Evolutionary conservation across 495 filamentous ascomycete species (phyloP).

Genomic region (Pyrenula aspistea): DNA sequence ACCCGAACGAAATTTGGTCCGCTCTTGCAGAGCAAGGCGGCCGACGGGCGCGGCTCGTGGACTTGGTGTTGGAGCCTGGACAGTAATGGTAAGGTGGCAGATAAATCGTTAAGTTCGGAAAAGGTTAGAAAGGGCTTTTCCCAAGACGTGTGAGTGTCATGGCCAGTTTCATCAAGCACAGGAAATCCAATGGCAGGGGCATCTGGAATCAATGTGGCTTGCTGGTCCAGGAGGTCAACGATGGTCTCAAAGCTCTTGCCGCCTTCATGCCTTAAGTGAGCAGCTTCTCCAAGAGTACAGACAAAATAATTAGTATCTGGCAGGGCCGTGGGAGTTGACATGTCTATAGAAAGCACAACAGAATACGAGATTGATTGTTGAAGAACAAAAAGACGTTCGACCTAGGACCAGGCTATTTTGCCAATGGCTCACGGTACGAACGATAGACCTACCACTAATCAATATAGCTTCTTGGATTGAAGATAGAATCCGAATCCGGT

Average conservation of each 20-base stretch:
- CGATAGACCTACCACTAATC: too few species aligned
- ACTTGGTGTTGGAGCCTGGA: slow-evolving; percentile 7
- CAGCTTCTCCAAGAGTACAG: slow-evolving; percentile 38
- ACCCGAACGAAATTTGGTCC: slow-evolving; percentile 34
- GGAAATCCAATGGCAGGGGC: slow-evolving; percentile 35
- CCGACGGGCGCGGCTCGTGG: slow-evolving; percentile 4
- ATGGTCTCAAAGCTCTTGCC: slow-evolving; percentile 23
- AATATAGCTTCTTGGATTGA: too few species aligned
- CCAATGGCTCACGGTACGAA: too few species aligned
- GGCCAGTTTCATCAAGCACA: slow-evolving; percentile 1
- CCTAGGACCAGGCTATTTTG: too few species aligned
- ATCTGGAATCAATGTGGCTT: slow-evolving; percentile 18
- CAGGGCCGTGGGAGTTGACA: neutral
- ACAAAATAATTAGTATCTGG: slow-evolving; percentile 31
- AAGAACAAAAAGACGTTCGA: too few species aligned
- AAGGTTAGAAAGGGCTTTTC: neutral
- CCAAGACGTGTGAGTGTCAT: too few species aligned
- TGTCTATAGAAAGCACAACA: too few species aligned
- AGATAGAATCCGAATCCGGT: too few species aligned
- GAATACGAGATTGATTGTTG: too few species aligned
- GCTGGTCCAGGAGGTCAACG: slow-evolving; percentile 28
- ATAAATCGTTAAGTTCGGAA: slow-evolving; percentile 5
- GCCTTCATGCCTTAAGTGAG: slow-evolving; percentile 9
- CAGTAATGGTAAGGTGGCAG: neutral
- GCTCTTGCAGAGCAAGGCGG: slow-evolving; percentile 37